These are phyloP conservation scores for Monilinia fructigena DNA, from an alignment of 2,329 filamentous ascomycete species.

Conservation along the genomic window DNA sequence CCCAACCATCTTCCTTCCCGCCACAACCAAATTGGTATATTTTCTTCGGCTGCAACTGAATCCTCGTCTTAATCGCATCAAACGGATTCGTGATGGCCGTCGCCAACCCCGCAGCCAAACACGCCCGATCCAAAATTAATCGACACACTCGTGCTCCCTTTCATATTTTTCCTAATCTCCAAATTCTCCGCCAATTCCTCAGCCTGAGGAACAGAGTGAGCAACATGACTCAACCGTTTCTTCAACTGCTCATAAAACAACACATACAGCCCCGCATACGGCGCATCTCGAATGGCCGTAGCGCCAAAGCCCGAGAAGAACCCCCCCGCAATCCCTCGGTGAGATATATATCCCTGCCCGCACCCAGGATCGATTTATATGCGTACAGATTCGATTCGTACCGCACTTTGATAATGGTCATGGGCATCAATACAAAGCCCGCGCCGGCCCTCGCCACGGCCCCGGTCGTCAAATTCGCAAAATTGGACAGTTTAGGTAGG, in stretches of 20 bases:
- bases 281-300: conserved; percentile 90
- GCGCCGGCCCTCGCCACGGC: conserved; percentile 81
- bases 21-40: conserved; percentile 81
- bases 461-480: conserved; percentile 81
- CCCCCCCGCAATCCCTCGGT: conserved; percentile 73
- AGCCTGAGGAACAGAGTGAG: conserved; percentile 32
- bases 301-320: conserved; percentile 95
- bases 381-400: conserved; percentile 87
- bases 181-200: conserved; percentile 27
- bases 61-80: conserved; percentile 90
- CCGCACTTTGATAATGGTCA: conserved; percentile 94
- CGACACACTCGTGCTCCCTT: conserved; percentile 51
- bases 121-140: conserved; percentile 87
- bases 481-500: conserved; percentile 78
- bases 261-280: conserved; percentile 93
- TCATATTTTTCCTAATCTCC: conserved; percentile 29
- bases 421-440: conserved; percentile 89
- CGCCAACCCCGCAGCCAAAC: conserved; percentile 76
- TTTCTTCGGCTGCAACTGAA: conserved; percentile 82
- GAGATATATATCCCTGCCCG: conserved; percentile 70
- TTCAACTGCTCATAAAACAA: conserved; percentile 89
- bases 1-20: conserved; percentile 71
- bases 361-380: conserved; percentile 73
- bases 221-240: conserved; percentile 49
- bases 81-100: conserved; percentile 94